phyloP scores from a whole-genome alignment of 192 early-diverging fungal species.

The Podila verticillata region DNA sequence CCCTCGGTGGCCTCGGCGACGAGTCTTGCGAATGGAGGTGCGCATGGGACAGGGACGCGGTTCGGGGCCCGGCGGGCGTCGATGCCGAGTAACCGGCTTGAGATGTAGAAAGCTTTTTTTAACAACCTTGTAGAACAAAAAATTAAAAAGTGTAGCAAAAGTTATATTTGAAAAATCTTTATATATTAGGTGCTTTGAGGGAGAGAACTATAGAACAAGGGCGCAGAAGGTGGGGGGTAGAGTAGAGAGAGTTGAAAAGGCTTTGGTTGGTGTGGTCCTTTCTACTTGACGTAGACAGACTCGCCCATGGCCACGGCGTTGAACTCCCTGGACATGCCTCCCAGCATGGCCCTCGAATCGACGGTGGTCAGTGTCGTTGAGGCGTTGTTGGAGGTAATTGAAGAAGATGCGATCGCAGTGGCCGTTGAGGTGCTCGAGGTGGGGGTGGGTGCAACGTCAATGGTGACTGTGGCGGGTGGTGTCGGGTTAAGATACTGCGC shows the following conservation, averaged over 20 bases:
- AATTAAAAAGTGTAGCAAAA: slow-evolving; percentile 17
- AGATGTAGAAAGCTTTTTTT: slow-evolving; percentile 13
- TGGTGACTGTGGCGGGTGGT: neutral
- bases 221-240: neutral
- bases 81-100: slow-evolving; percentile 41
- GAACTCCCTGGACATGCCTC: slow-evolving; percentile 22
- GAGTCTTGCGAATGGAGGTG: neutral
- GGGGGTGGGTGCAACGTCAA: neutral
- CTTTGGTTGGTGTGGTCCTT: neutral
- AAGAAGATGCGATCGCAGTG: neutral
- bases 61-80: slow-evolving; percentile 38
- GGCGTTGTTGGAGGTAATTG: slow-evolving; percentile 1
- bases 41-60: neutral
- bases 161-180: neutral
- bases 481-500: slow-evolving; percentile 58
- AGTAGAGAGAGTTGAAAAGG: neutral
- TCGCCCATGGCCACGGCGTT: neutral
- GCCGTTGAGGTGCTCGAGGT: neutral
- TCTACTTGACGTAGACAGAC: slow-evolving; percentile 32
- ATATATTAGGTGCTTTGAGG: neutral
- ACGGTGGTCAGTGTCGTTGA: neutral
- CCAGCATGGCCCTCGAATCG: neutral
- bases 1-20: neutral
- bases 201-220: too few species aligned
- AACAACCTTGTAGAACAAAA: slow-evolving; percentile 22